These are phyloP conservation scores for Meripilus lineatus DNA, from an alignment of 1,284 basidiomycete genomes.

Conservation along the genomic window DNA sequence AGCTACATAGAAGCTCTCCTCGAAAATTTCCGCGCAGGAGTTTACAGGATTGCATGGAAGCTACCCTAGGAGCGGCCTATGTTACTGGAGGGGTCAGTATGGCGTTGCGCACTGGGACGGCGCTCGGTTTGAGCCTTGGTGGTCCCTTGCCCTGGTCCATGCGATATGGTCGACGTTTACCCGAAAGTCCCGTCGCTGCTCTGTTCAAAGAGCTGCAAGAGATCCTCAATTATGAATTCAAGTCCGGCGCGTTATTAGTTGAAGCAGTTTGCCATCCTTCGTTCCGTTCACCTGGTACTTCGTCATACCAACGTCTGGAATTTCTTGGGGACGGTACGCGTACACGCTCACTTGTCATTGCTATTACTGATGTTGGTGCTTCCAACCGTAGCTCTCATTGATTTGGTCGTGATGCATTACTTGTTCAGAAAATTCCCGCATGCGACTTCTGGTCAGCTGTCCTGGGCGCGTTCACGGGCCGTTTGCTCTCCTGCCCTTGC, in stretches of 20 bases:
- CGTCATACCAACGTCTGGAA: slow-evolving; percentile 80
- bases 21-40: slow-evolving; percentile 57
- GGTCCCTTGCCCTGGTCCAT: slow-evolving; percentile 57
- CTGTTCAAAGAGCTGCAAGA: slow-evolving; percentile 58
- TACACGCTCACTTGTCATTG: background rate
- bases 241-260: slow-evolving; percentile 52
- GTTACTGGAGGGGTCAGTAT: slow-evolving; percentile 63
- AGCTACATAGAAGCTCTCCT: slow-evolving; percentile 22
- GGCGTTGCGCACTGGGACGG: slow-evolving; percentile 59
- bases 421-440: slow-evolving; percentile 64
- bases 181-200: slow-evolving; percentile 32
- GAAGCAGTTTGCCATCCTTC: slow-evolving; percentile 83
- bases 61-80: slow-evolving; percentile 71
- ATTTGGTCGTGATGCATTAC: slow-evolving; percentile 69
- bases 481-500: slow-evolving; percentile 75
- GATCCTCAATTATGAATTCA: slow-evolving; percentile 66
- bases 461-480: slow-evolving; percentile 62
- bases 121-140: slow-evolving; percentile 68
- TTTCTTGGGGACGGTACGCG: slow-evolving; percentile 79
- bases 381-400: slow-evolving; percentile 57
- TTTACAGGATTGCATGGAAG: slow-evolving; percentile 84
- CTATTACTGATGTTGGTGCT: background rate
- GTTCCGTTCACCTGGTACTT: slow-evolving; percentile 46
- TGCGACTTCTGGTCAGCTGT: slow-evolving; percentile 72
- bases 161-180: slow-evolving; percentile 37